Evolutionary conservation across 75 land plant genomes (phyloP).

Genomic region (Pinus tabuliformis): DNA sequence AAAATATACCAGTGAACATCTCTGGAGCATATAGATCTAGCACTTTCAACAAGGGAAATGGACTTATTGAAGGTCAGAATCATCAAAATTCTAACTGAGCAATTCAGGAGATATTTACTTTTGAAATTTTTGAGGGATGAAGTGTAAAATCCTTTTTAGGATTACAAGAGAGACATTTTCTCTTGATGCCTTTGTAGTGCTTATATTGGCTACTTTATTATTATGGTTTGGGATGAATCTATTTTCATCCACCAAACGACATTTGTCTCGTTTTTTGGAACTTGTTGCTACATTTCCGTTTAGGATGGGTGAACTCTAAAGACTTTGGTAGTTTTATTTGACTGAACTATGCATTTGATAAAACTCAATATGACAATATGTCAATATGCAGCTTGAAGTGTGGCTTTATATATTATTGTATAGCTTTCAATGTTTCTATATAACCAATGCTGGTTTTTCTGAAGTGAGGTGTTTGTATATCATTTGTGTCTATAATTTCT

Average conservation of each 20-base stretch:
- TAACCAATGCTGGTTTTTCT: background rate
- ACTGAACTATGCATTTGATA: background rate
- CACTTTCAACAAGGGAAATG: background rate
- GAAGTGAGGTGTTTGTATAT: background rate
- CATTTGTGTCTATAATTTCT: background rate
- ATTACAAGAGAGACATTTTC: background rate
- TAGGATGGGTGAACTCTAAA: conserved; percentile 6
- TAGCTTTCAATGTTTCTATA: too few relatives aligned
- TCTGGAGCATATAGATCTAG: background rate
- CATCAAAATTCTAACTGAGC: background rate
- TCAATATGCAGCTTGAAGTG: too few relatives aligned
- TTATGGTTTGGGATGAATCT: conserved; percentile 10
- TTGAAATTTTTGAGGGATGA: background rate
- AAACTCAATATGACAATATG: too few relatives aligned
- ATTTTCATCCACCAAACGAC: conserved; percentile 7
- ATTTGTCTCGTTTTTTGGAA: conserved; percentile 2
- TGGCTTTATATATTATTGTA: too few relatives aligned
- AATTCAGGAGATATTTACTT: background rate
- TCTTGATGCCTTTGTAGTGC: background rate
- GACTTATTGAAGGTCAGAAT: background rate
- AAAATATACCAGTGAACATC: background rate
- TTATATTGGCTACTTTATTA: conserved; percentile 1
- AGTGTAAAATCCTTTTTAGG: conserved; percentile 1
- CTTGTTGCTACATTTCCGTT: conserved; percentile 6
- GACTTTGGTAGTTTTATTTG: conserved; percentile 7